Percentiles rank a stretch among this genome's conserved stretches.
Evolutionary conservation across 2,329 filamentous ascomycete species (phyloP).

Genomic region (Chaetomiaceae sp.): DNA sequence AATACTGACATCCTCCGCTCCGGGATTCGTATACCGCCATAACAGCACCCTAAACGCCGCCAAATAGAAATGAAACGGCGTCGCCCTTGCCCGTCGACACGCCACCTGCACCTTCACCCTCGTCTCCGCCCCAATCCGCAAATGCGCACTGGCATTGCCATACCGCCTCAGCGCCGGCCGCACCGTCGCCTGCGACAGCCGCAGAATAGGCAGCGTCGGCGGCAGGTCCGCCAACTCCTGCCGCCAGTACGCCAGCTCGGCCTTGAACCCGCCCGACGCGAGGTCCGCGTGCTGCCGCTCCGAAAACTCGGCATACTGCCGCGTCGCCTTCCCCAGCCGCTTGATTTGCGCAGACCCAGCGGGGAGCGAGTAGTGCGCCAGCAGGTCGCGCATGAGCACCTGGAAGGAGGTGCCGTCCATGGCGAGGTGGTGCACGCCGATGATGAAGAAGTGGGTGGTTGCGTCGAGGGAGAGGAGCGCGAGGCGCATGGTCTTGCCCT

Average conservation of each 20-base stretch:
- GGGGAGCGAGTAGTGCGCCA: constrained; percentile 34
- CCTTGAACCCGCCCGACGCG: not conserved
- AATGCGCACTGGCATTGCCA: not conserved
- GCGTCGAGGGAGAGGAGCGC: constrained; percentile 31
- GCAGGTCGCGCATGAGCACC: constrained; percentile 39
- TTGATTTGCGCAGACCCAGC: constrained; percentile 33
- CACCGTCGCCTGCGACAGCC: not conserved
- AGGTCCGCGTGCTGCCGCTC: not conserved
- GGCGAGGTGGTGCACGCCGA: constrained; percentile 43
- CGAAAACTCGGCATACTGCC: not conserved
- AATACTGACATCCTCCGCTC: constrained; percentile 31
- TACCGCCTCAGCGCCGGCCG: not conserved
- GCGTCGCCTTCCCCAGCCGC: constrained; percentile 28
- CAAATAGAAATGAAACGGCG: constrained; percentile 30
- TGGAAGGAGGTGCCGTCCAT: constrained; percentile 43
- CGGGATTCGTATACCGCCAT: constrained; percentile 29
- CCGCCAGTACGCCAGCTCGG: not conserved
- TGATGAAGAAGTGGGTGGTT: constrained; percentile 34
- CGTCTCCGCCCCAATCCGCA: not conserved
- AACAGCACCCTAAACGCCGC: constrained; percentile 27
- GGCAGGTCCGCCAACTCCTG: not conserved
- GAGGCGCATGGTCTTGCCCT: constrained; percentile 30
- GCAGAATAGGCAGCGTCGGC: not conserved
- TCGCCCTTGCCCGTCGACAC: not conserved
- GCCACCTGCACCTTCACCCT: not conserved